Evolutionary conservation across 768 basidiomycete species (phyloP), one percentile per base, ranked within the genome.

Genomic region (Leccinum rimulosum): DNA sequence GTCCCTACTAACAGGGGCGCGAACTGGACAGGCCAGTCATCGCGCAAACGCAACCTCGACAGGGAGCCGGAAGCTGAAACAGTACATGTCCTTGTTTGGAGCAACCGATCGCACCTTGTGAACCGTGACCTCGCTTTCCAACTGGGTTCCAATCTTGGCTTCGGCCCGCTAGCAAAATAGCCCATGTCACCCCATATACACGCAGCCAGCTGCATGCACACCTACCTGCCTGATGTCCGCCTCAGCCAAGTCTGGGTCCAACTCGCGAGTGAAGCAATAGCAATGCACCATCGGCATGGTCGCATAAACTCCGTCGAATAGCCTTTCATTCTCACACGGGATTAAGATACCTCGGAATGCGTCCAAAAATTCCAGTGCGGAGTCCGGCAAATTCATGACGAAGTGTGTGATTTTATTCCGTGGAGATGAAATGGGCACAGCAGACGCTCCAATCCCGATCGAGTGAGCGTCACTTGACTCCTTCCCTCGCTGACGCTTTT

Each of bases 351-450:
- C 94, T 4, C 84, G 82, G 77, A 93, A 97, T 2, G 92, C 91
- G 67, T 91, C 90, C 54, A 99, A 79, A 75, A 98, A 98, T 36
- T 83, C 79, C 56, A 98, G 85, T 0, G 95, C 97, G 27, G 89
- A 87, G 64, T 93, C 94, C 3, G 97, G 97, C 19, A 99, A 80
- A 73, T 99, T 99, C 95, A 99, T 96, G n/a, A 97, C 89, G 68
- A 93, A 95, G 70, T 97, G 96, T 12, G 84, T 76, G 63, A 97
- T 85, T 48, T 81, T 75, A 56, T 73, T 77, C 58, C 89, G 84
- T 38, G 77, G 70, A 8, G 72, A 76, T 48, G 64, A 22, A 19
- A 54, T 56, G 4, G 61, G 22, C 19, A 58, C 63, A 36, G 56
- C 31, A 48, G 62, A 53, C n/a, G 27, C 55, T 30, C 62, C 48